Evolutionary conservation across 2,329 filamentous ascomycete genomes (phyloP), one percentile per base, ranked within the genome.

Genomic region (Nakataea oryzae): DNA sequence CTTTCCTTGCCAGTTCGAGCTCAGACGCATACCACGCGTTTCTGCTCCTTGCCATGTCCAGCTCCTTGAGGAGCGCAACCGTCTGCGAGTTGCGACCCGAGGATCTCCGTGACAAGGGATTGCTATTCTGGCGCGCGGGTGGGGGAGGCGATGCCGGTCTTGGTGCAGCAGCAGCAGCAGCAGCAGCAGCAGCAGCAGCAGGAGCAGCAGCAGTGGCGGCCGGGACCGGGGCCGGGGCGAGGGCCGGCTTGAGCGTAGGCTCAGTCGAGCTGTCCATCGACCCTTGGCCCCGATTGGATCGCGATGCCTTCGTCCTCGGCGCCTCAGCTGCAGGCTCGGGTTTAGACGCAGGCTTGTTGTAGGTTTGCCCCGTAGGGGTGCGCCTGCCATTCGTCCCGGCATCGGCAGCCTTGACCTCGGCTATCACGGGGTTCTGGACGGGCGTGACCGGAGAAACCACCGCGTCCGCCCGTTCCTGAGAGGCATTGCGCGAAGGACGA

Each of bases 11-110:
- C 65, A 99, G 79, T 63, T 96, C 91, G 57, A 99, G 80, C 74
- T 99, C 95, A 0, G 93, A 97, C 9, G 92, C 91, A 74, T 96
- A 97, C 95, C 95, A 99, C 0, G 93, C 93, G 74, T 96, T 97
- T 60, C 90, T 86, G 70, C 89, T 95, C 69, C 91, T 90, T 3
- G 88, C 83, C 11, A 86, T 81, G 71, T 99, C 93, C 2, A 99
- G 80, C 71, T 99, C 95, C 71, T 95, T 93, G 17, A 91, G 80
- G 14, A 97, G 74, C 0, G 89, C 86, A 65, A 90, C 88, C 1
- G 88, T 88, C 67, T 88, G 86, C 9, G 84, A 80, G 70, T 86
- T 82, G 72, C 83, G 73, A 66, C 82, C 76, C 63, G 89, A 81
- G 64, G 87, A 77, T 72, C 86, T 75, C 70, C 88, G 74, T 68